Conservation (phyloP, 2,329 filamentous ascomycete species). For the Helicocarpus griseus region DNA sequence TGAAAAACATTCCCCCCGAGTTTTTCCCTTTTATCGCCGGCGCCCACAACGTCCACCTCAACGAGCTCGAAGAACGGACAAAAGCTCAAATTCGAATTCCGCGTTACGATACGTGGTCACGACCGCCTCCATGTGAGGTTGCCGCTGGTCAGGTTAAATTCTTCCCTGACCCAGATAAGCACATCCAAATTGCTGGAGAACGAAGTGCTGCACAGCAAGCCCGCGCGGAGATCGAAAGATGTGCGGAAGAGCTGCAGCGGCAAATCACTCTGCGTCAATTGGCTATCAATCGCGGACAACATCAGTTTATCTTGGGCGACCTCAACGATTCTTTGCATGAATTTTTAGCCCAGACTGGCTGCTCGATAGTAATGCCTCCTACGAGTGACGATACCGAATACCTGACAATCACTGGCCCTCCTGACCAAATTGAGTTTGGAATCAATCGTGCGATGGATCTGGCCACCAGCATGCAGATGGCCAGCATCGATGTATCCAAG, state of each 20-base stretch:
- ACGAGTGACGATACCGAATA: slow-evolving; percentile 68
- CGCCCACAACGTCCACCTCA: slow-evolving; percentile 57
- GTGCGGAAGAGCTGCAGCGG: slow-evolving; percentile 64
- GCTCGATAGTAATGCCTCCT: slow-evolving; percentile 72
- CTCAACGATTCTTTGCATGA: slow-evolving; percentile 70
- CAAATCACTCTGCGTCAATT: slow-evolving; percentile 70
- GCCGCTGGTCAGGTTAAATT: slow-evolving; percentile 61
- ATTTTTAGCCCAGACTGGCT: slow-evolving; percentile 85
- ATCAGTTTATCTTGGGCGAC: slow-evolving; percentile 90
- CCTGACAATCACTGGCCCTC: slow-evolving; percentile 74
- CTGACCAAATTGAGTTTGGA: slow-evolving; percentile 62
- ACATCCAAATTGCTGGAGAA: slow-evolving; percentile 81
- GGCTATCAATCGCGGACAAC: slow-evolving; percentile 73
- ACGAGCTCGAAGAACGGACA: slow-evolving; percentile 60
- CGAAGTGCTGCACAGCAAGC: slow-evolving; percentile 70
- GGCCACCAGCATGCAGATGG: slow-evolving; percentile 76
- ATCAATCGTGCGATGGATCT: slow-evolving; percentile 80
- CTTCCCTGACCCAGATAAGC: slow-evolving; percentile 58
- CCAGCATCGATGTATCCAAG: slow-evolving; percentile 70
- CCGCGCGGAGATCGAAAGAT: slow-evolving; percentile 69
- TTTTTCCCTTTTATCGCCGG: slow-evolving; percentile 94
- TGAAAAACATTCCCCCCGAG: slow-evolving; percentile 78
- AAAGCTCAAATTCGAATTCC: slow-evolving; percentile 78
- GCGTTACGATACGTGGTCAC: slow-evolving; percentile 63
- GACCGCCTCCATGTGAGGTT: slow-evolving; percentile 56